phyloP scores from a whole-genome alignment of 768 basidiomycete genomes.

The Trametes sanguinea region DNA sequence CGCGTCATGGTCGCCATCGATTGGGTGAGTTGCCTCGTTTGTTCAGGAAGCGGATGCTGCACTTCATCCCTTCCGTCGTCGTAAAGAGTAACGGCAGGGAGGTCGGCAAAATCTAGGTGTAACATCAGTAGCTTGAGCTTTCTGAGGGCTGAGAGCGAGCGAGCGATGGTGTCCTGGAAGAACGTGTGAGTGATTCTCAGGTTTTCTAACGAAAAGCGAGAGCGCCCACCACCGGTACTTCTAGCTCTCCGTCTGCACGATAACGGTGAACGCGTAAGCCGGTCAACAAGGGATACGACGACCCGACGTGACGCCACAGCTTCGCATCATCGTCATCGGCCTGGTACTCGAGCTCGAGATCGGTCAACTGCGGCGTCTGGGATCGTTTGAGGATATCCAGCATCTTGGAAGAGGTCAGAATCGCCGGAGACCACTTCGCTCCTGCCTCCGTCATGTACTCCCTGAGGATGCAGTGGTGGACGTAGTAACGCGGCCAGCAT shows the following conservation, averaged over 20 bases:
- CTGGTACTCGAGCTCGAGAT: neutral
- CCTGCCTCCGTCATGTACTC: neutral
- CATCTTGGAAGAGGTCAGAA: neutral
- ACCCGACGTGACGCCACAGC: neutral
- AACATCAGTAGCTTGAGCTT: neutral
- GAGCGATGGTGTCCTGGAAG: neutral
- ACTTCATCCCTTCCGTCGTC: neutral
- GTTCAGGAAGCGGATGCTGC: no score
- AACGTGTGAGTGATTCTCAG: neutral
- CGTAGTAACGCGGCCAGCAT: slow-evolving; percentile 7
- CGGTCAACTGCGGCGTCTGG: neutral
- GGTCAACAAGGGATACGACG: neutral
- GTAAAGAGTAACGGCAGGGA: neutral
- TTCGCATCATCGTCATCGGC: neutral
- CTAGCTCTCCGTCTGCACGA: neutral
- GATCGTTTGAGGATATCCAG: neutral
- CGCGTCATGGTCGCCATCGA: no score
- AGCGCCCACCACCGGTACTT: neutral
- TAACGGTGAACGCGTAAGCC: slow-evolving; percentile 1
- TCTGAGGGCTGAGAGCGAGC: neutral
- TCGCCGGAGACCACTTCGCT: neutral
- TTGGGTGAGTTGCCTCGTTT: no score
- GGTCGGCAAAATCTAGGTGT: neutral
- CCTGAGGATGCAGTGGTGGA: neutral
- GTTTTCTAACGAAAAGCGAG: neutral